Percentiles rank a stretch among this genome's conserved stretches.
Evolutionary conservation across 2,329 filamentous ascomycete species (phyloP).

Genomic region (Fusarium sp.): DNA sequence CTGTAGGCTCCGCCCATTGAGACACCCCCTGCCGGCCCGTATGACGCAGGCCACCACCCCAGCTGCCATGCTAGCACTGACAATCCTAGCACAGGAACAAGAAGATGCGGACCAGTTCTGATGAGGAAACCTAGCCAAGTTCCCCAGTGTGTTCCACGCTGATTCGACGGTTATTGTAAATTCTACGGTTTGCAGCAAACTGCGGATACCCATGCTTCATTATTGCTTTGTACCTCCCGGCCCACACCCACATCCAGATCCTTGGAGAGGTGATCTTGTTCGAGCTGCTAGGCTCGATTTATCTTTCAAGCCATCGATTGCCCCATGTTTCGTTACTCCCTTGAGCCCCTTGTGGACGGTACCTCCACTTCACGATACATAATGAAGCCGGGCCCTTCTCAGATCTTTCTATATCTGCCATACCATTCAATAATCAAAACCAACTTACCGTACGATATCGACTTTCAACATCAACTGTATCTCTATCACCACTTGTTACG

Average conservation of each 20-base stretch:
- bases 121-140: slow-evolving; percentile 32
- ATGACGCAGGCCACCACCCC: slow-evolving; percentile 52
- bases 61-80: slow-evolving; percentile 46
- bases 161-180: slow-evolving; percentile 52
- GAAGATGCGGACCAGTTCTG: slow-evolving; percentile 44
- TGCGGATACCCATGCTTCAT: slow-evolving; percentile 42
- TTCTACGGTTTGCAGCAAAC: slow-evolving; percentile 53
- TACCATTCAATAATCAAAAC: slow-evolving; percentile 9
- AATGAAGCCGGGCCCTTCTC: slow-evolving; percentile 48
- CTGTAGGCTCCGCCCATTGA: slow-evolving; percentile 53
- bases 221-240: slow-evolving; percentile 50
- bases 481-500: neutral
- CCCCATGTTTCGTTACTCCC: slow-evolving; percentile 53
- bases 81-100: slow-evolving; percentile 44
- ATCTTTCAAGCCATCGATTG: slow-evolving; percentile 54
- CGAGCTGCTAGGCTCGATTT: slow-evolving; percentile 54
- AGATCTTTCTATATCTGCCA: slow-evolving; percentile 11
- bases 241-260: slow-evolving; percentile 57
- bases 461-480: slow-evolving; percentile 3
- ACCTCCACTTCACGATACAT: slow-evolving; percentile 51
- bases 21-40: slow-evolving; percentile 53
- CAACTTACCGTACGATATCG: slow-evolving; percentile 3
- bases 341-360: slow-evolving; percentile 45
- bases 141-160: slow-evolving; percentile 31
- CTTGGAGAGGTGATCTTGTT: slow-evolving; percentile 55